A percentile compares a stretch with the other conserved stretches of the same genome.
Evolutionary conservation across 345 rosid genomes (phyloP).

Genomic region (Noccaea bulbosa): DNA sequence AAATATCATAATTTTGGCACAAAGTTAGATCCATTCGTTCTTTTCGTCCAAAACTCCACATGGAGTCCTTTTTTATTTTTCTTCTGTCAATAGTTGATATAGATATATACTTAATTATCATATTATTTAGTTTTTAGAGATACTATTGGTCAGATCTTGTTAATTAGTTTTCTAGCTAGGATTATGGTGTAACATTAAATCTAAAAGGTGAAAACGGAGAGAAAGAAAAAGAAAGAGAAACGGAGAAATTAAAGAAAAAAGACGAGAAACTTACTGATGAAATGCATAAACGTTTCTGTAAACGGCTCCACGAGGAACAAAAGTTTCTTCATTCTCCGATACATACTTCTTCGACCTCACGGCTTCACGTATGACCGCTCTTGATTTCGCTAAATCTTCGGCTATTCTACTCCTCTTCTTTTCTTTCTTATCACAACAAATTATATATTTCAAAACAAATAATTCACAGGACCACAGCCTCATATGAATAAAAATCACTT

Average conservation of each 20-base stretch:
- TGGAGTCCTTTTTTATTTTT: not conserved
- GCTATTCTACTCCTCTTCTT: slow-evolving; percentile 41
- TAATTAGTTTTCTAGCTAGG: not conserved
- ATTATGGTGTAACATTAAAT: not conserved
- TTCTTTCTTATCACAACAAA: slow-evolving; percentile 27
- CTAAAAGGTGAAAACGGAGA: not conserved
- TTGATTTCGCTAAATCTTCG: slow-evolving; percentile 50
- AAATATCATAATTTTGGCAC: not conserved
- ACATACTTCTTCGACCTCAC: slow-evolving; percentile 43
- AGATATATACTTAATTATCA: not conserved
- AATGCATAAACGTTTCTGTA: slow-evolving; percentile 64
- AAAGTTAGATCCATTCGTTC: not conserved
- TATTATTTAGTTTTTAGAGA: not conserved
- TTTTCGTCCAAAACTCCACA: not conserved
- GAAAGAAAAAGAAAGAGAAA: not conserved
- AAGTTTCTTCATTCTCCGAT: slow-evolving; percentile 44
- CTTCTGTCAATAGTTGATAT: not conserved
- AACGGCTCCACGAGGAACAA: slow-evolving; percentile 55
- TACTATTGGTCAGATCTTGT: not conserved
- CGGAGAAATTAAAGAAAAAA: not conserved
- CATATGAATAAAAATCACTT: not conserved
- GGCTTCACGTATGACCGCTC: slow-evolving; percentile 56
- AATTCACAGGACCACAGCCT: not conserved
- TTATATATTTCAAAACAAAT: not conserved
- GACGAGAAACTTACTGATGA: slow-evolving; percentile 55